Evolutionary conservation across 371 early-diverging fungal species (phyloP).

Genomic region (Catenaria anguillulae): DNA sequence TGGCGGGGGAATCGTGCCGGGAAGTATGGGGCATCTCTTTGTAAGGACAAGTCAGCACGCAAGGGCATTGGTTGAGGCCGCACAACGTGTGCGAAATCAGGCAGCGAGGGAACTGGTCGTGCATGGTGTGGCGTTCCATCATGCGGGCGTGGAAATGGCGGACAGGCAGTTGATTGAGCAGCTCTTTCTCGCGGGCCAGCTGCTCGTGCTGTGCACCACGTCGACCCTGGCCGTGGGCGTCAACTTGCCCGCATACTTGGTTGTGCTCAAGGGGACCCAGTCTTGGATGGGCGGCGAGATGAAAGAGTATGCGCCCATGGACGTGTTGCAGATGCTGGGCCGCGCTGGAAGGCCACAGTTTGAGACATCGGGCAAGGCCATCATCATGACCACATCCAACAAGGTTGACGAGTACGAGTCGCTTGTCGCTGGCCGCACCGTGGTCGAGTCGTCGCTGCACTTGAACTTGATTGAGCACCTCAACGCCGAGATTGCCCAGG

Average conservation of each 20-base stretch:
- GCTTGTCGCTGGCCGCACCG: slow-evolving; percentile 35
- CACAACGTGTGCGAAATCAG: not conserved
- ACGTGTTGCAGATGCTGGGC: slow-evolving; percentile 81
- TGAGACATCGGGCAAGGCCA: slow-evolving; percentile 56
- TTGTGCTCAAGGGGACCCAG: slow-evolving; percentile 79
- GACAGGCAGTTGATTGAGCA: slow-evolving; percentile 53
- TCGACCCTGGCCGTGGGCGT: slow-evolving; percentile 88
- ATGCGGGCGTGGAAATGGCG: slow-evolving; percentile 49
- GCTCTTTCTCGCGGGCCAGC: slow-evolving; percentile 25
- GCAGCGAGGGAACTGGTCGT: slow-evolving; percentile 19
- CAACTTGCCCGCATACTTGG: slow-evolving; percentile 81
- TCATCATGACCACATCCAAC: slow-evolving; percentile 51
- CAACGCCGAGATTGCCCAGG: slow-evolving; percentile 65
- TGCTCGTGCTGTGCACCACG: slow-evolving; percentile 42
- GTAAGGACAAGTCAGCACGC: slow-evolving; percentile 58
- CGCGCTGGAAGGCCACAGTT: slow-evolving; percentile 81
- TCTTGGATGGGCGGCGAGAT: slow-evolving; percentile 38
- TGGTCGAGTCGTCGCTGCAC: slow-evolving; percentile 61
- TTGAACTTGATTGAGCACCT: slow-evolving; percentile 59
- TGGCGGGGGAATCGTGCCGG: too few relatives aligned
- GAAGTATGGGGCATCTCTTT: too few relatives aligned
- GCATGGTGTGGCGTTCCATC: slow-evolving; percentile 56
- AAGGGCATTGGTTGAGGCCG: slow-evolving; percentile 41
- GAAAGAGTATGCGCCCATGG: slow-evolving; percentile 49
- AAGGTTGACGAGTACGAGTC: slow-evolving; percentile 37